phyloP scores from a whole-genome alignment of 2,329 filamentous ascomycete genomes.

The Magnaporthales sp. region DNA sequence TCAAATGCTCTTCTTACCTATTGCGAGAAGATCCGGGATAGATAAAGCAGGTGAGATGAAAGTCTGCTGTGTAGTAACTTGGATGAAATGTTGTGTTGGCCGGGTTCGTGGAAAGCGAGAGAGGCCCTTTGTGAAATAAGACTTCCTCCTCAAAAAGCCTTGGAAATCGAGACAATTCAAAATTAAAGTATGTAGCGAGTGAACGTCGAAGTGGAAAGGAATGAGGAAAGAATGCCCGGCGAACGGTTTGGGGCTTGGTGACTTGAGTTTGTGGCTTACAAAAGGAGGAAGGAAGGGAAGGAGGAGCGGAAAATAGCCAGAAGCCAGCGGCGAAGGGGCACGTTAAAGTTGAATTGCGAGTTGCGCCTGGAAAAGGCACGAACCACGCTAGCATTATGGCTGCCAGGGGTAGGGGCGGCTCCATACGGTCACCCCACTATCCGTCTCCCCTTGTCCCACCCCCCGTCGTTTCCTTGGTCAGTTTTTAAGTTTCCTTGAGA shows the following conservation, averaged over 20 bases:
- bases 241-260: constrained; percentile 3
- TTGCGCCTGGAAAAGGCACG: background rate
- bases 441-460: constrained; percentile 2
- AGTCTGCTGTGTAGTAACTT: constrained; percentile 7
- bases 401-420: constrained; percentile 4
- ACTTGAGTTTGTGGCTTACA: constrained; percentile 3
- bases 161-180: background rate
- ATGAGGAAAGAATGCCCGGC: constrained; percentile 5
- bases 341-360: constrained; percentile 4
- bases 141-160: constrained; percentile 1
- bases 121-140: background rate
- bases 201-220: constrained; percentile 6
- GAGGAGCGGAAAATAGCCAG: background rate
- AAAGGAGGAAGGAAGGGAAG: background rate
- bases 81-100: constrained; percentile 1
- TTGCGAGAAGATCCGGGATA: background rate
- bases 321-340: constrained; percentile 2
- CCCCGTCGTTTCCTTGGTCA: background rate
- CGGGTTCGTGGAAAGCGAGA: background rate
- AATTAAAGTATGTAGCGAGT: constrained; percentile 6
- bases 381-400: constrained; percentile 4
- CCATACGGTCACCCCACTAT: constrained; percentile 4
- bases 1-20: background rate
- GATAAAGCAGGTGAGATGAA: background rate
- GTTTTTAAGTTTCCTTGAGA: background rate